Conservation (phyloP, 1,139 yeast species). For the Candida freyschussii region DNA sequence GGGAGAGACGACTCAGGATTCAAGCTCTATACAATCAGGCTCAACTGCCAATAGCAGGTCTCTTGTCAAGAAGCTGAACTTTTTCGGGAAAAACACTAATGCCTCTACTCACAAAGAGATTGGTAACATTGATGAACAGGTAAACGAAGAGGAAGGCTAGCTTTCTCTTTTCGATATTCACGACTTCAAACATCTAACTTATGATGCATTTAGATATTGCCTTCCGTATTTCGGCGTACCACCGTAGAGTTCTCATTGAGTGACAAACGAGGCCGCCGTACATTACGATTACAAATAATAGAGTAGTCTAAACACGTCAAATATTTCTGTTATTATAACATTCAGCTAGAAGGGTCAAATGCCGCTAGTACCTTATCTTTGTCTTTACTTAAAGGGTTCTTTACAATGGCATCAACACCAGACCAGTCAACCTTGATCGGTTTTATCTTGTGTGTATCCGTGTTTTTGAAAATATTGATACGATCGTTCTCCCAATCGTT, state of each 20-base stretch:
- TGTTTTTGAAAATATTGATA: conserved; percentile 62
- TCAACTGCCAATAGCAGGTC: conserved; percentile 14
- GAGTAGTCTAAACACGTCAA: too few relatives aligned
- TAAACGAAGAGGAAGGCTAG: conserved; percentile 13
- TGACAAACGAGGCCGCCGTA: too few relatives aligned
- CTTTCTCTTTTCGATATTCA: too few relatives aligned
- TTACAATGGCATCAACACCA: conserved; percentile 41
- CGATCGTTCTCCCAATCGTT: conserved; percentile 66
- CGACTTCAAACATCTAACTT: too few relatives aligned
- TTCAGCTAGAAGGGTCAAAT: conserved; percentile 25
- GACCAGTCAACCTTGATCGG: conserved; percentile 62
- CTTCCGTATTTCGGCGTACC: too few relatives aligned
- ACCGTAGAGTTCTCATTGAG: too few relatives aligned
- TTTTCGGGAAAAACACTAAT: conserved; percentile 16
- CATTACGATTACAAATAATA: too few relatives aligned
- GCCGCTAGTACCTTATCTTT: conserved; percentile 27
- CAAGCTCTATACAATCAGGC: conserved; percentile 13
- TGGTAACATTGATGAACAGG: conserved; percentile 20
- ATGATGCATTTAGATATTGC: too few relatives aligned
- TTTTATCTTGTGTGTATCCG: conserved; percentile 48
- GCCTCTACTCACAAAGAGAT: conserved; percentile 10
- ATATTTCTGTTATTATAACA: too few relatives aligned
- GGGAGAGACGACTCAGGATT: conserved; percentile 10
- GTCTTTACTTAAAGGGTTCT: conserved; percentile 23
- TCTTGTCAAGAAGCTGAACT: conserved; percentile 21